phyloP scores from a whole-genome alignment of 495 filamentous ascomycete genomes.

The Sphaerosporella brunnea region DNA sequence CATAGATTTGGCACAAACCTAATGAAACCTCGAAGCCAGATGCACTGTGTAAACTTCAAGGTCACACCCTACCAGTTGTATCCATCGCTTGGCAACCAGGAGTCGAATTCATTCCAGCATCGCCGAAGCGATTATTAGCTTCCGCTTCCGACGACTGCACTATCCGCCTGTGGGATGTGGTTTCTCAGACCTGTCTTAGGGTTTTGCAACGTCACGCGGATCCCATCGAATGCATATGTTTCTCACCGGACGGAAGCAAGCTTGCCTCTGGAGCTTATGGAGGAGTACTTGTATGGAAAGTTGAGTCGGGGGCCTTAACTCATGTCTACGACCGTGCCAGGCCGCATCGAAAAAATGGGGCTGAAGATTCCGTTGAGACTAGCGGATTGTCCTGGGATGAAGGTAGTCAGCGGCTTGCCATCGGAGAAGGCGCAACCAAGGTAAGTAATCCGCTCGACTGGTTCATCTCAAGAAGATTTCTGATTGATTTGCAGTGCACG shows the following conservation, averaged over 20 bases:
- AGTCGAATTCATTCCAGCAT: background rate
- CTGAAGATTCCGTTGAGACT: slow-evolving; percentile 12
- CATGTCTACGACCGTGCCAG: slow-evolving; percentile 23
- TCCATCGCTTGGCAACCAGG: slow-evolving; percentile 20
- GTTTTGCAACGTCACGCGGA: slow-evolving; percentile 15
- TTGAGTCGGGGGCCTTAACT: slow-evolving; percentile 17
- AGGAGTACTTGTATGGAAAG: slow-evolving; percentile 17
- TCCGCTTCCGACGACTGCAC: slow-evolving; percentile 22
- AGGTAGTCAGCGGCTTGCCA: slow-evolving; percentile 16
- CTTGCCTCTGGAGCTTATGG: slow-evolving; percentile 21
- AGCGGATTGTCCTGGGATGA: slow-evolving; percentile 23
- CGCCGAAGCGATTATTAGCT: slow-evolving; percentile 16
- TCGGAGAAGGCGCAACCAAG: slow-evolving; percentile 20
- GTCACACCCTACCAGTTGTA: slow-evolving; percentile 14
- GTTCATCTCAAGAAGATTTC: background rate
- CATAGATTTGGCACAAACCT: slow-evolving; percentile 21
- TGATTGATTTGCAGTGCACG: no score
- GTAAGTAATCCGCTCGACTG: slow-evolving; percentile 2
- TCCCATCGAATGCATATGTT: slow-evolving; percentile 22
- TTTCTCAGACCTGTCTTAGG: slow-evolving; percentile 12
- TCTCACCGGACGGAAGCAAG: slow-evolving; percentile 20
- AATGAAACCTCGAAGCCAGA: slow-evolving; percentile 12
- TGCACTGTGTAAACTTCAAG: slow-evolving; percentile 9
- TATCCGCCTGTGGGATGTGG: slow-evolving; percentile 21
- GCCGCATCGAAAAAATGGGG: slow-evolving; percentile 17